phyloP scores from a whole-genome alignment of 768 basidiomycete genomes.

The Auricularia heimuer region DNA sequence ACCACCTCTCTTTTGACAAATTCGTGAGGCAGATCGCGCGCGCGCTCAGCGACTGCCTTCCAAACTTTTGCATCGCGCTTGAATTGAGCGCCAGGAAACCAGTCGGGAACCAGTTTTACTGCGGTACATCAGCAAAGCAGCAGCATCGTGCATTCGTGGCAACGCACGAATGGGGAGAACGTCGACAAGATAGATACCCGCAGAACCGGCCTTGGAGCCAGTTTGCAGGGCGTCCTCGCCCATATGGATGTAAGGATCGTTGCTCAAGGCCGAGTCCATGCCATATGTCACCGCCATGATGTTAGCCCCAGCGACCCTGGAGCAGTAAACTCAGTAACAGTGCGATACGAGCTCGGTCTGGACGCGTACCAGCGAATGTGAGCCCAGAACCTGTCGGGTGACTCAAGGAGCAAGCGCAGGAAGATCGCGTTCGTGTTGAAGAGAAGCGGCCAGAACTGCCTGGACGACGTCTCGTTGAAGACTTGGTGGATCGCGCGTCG shows the following conservation, averaged over 20 bases:
- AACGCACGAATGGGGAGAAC: neutral
- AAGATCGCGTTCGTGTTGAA: no score
- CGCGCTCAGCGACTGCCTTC: constrained; percentile 17
- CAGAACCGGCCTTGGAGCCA: neutral
- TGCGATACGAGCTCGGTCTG: neutral
- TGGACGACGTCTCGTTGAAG: no score
- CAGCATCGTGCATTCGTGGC: neutral
- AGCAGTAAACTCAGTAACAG: neutral
- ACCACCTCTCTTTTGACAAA: constrained; percentile 36
- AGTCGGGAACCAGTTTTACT: constrained; percentile 31
- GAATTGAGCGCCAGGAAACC: constrained; percentile 32
- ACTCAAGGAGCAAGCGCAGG: no score
- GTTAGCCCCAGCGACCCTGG: neutral
- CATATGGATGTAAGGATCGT: neutral
- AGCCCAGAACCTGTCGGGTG: no score
- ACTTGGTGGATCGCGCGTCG: no score
- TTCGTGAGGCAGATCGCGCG: constrained; percentile 26
- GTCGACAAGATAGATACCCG: neutral
- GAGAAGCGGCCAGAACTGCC: no score
- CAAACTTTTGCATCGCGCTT: constrained; percentile 22
- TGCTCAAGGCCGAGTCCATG: neutral
- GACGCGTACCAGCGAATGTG: neutral
- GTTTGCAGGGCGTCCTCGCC: neutral
- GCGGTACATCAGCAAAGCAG: neutral
- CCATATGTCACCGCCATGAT: neutral